A percentile compares a stretch with the other conserved stretches of the same genome.
phyloP scores from a whole-genome alignment of 2,329 filamentous ascomycete species.

The Boeremia lycopersici region DNA sequence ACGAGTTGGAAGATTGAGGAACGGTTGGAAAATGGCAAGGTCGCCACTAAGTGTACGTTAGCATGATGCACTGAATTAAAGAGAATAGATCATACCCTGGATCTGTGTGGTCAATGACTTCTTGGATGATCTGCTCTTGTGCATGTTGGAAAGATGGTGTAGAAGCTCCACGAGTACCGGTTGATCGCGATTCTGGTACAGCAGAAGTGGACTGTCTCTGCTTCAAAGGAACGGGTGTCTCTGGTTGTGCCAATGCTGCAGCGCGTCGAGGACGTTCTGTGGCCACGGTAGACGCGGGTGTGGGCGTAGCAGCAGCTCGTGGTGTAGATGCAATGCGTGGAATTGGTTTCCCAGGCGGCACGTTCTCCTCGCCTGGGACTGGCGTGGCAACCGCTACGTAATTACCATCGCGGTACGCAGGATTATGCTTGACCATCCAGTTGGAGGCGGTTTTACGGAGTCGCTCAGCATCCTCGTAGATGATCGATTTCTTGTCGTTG shows the following conservation, averaged over 20 bases:
- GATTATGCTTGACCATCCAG: conserved; percentile 85
- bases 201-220: conserved; percentile 37
- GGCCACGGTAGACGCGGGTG: conserved; percentile 20
- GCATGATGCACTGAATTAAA: neutral
- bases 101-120: conserved; percentile 71
- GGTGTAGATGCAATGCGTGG: conserved; percentile 38
- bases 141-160: conserved; percentile 76
- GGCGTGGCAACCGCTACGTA: conserved; percentile 78
- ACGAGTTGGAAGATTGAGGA: conserved; percentile 77
- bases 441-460: conserved; percentile 86
- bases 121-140: conserved; percentile 82
- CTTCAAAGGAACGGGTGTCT: conserved; percentile 44
- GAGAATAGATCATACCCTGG: conserved; percentile 39
- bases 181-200: conserved; percentile 27
- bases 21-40: conserved; percentile 73
- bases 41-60: conserved; percentile 52
- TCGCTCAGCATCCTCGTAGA: conserved; percentile 84
- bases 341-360: conserved; percentile 37
- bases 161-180: conserved; percentile 44
- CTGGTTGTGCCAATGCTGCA: conserved; percentile 31
- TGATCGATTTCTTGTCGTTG: conserved; percentile 73
- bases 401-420: conserved; percentile 70
- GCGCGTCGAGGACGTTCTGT: conserved; percentile 42
- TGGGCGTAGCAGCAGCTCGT: conserved; percentile 30
- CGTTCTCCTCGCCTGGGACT: conserved; percentile 62